Evolutionary conservation across 1,139 yeast genomes (phyloP), one percentile per base, ranked within the genome.

Genomic region (Debaryomyces sp.): DNA sequence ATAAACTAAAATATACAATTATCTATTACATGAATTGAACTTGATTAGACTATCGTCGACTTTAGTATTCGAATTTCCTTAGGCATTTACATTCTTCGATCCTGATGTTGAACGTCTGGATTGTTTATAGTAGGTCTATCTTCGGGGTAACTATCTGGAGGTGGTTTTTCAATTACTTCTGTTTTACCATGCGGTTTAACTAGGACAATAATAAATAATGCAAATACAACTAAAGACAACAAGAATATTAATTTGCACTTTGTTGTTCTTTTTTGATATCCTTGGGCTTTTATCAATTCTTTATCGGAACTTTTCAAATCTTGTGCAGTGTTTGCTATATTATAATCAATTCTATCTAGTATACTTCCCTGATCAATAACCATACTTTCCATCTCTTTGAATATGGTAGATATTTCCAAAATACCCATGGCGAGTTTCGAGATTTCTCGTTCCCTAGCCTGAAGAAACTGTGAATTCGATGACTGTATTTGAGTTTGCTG

Each of bases 311-410:
- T 79, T 58, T 85, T 82, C 51, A 94, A 80, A 56, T 90, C 89
- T 41, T 82, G 82, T 5, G 82, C 87, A 30, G 96, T 87, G 53
- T 83, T 85, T 52, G 87, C 88, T 51, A 95, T 72, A 63, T 95
- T 94, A 67, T 92, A 92, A 67, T 91, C 99, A 49, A 94, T 92
- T 55, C 98, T 74, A 66, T 94, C 99, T 50, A 94, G 76, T 42
- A 94, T 77, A 0, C 97, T 90, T 2, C 99, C 99, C 67, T 94
- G 99, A 62, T 95, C 98, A 50, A 94, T 89, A 44, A 94, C 91
- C 77, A 95, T 77, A 27, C 84, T 82, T 60, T 95, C 98, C 81
- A 94, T 82, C 62, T 95, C 98, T 63, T 89, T 87, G 71, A 94
- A 94, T 46, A 95, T 94, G 2, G 95, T 90, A 40, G 95, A 88